Evolutionary conservation across 805 yeast genomes (phyloP), one percentile per base, ranked within the genome.

Genomic region (Starmerella gropengiesseri): DNA sequence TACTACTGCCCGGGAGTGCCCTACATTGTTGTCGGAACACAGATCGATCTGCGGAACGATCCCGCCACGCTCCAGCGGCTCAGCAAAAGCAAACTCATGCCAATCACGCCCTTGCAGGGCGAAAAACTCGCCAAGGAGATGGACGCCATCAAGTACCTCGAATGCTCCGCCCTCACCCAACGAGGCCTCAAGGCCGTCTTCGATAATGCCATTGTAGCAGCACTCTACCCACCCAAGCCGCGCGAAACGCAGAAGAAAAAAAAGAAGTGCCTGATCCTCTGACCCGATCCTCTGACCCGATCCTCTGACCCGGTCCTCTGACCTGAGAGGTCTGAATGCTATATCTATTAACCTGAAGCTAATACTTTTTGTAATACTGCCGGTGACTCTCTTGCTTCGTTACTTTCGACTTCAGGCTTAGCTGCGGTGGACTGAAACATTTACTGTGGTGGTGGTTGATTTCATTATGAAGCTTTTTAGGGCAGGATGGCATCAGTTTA

Each of bases 1-100:
- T 96, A 89, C 66, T 87, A 82, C 57, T 93, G 97, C 60, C 94
- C 94, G n/a, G 95, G 94, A 47, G 96, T 87, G 36, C 96, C 97
- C 18, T 89, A 95, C 58, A 74, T 89, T 55, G 84, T 89, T 59
- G 97, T 89, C 31, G 98, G 98, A 53, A 91, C 97, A 11, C 97
- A 89, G 66, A 78, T 84, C 44, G 98, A 89, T 70, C 71, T 89
- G 58, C 79, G 97, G 63, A 87, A 83, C 56, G 97, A 89, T 61
- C 91, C 87, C 49, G 81, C 84, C 33, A 84, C 87, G 46, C 71
- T 86, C 55, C 91, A 87, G 60, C 80, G 91, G 61, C 74, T 91
- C 51, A 84, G 81, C 58, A 80, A 94, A 65, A 95, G 86, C 61
- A 85, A 84, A 61, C 78, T 84, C 60, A 71, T 78, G 46, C 95